Base-by-base conservation (phyloP, 495 filamentous ascomycete species). In the Clohesyomyces aquaticus region DNA sequence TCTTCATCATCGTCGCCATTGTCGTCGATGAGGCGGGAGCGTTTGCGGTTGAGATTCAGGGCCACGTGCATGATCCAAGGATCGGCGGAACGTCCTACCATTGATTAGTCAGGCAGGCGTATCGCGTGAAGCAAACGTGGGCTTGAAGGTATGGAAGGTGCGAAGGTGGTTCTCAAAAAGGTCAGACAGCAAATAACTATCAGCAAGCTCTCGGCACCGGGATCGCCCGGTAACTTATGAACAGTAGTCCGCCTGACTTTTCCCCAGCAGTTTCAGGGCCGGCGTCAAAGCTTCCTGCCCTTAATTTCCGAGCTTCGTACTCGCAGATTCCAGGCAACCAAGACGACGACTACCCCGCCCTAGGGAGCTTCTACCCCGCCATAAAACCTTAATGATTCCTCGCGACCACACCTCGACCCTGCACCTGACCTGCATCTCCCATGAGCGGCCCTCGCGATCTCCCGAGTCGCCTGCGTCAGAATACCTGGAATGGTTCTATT, bases 401-500 rank as follows among this genome's bases (percentile, higher is more conserved):
- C 9, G 28, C 19, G 8, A 4, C 32, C 16, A 23, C 4, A n/a
- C n/a, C 32, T n/a, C n/a, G 2, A 10, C 14, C 8, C 51, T 16
- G 11, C 51, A 26, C 28, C 19, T 19, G 12, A 1, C 18, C 51
- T 55, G 51, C 51, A 41, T 38, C 49, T 14, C 16, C 63, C 47
- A 69, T 69, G 67, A 57, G 38, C 62, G 25, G 35, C 35, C 27
- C 57, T 23, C 63, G 63, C 55, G 67, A 72, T 43, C 56, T 70
- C 14, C n/a, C 65, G 59, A 59, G 59, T 28, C 61, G 57, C 52
- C 69, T 78, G 19, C 76, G 76, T 52, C 60, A 66, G 62, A 69
- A 67, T 61, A 67, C 76, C 61, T 78, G 76, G 76, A 61, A 63
- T 35, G 75, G 74, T 11, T 73, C 74, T 16, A 65, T 78, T 43